phyloP scores from a whole-genome alignment of 2,329 filamentous ascomycete genomes.

The Lomentospora prolificans region DNA sequence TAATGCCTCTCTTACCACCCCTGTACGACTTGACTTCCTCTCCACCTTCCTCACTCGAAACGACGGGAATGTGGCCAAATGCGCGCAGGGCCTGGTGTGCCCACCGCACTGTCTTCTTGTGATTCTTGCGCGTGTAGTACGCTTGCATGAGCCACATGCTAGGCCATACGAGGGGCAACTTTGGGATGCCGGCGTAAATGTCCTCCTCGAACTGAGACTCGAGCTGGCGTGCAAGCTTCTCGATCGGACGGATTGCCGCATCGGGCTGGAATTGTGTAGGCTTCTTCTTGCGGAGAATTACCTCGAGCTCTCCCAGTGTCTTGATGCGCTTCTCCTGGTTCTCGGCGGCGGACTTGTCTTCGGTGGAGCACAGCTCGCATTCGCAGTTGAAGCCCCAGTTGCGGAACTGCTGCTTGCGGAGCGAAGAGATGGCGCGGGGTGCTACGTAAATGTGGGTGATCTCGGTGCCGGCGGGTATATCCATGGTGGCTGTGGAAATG shows the following conservation, averaged over 20 bases:
- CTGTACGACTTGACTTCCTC: constrained; percentile 14
- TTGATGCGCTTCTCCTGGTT: constrained; percentile 16
- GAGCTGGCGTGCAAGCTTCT: constrained; percentile 20
- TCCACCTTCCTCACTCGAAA: constrained; percentile 9
- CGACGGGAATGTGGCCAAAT: constrained; percentile 21
- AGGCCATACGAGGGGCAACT: constrained; percentile 24
- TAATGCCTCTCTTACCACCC: constrained; percentile 14
- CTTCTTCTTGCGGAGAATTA: constrained; percentile 14
- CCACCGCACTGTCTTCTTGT: constrained; percentile 22
- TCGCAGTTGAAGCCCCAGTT: constrained; percentile 30
- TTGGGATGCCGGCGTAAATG: constrained; percentile 20
- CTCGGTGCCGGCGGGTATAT: constrained; percentile 26
- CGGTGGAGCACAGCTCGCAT: constrained; percentile 26
- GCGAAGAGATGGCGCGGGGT: constrained; percentile 19
- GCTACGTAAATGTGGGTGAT: constrained; percentile 28
- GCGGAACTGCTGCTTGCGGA: constrained; percentile 18
- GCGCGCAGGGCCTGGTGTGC: constrained; percentile 20
- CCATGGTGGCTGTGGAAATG: constrained; percentile 26
- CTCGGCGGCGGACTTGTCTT: constrained; percentile 14
- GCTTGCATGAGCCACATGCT: constrained; percentile 25
- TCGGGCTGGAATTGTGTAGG: constrained; percentile 18
- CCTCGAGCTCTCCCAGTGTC: constrained; percentile 15
- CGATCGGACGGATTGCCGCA: constrained; percentile 21
- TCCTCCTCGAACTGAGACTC: constrained; percentile 22
- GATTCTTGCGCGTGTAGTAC: constrained; percentile 21